Evolutionary conservation across 2,329 filamentous ascomycete genomes (phyloP).

Genomic region (Neobulgaria alba): DNA sequence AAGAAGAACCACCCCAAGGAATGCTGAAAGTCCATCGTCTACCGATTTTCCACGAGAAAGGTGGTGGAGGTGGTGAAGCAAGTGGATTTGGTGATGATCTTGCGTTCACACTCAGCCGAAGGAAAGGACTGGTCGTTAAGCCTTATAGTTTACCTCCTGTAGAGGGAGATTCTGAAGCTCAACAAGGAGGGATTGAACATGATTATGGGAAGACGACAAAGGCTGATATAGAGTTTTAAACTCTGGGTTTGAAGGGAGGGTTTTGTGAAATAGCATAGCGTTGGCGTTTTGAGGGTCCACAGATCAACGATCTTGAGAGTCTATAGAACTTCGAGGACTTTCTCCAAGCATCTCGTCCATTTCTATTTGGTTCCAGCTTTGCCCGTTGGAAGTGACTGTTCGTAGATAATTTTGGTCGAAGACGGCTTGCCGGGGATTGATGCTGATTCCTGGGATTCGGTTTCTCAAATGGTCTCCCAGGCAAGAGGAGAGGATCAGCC

Average conservation of each 20-base stretch:
- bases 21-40: constrained; percentile 76
- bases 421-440: constrained; percentile 23
- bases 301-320: constrained; percentile 11
- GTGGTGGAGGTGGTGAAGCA: constrained; percentile 63
- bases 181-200: constrained; percentile 22
- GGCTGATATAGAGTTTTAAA: constrained; percentile 29
- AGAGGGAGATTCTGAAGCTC: constrained; percentile 53
- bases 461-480: constrained; percentile 26
- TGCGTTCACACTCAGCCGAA: constrained; percentile 79
- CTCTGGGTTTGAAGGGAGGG: neutral
- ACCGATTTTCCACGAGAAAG: constrained; percentile 80
- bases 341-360: constrained; percentile 29
- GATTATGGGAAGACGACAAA: constrained; percentile 26
- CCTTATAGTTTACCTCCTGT: constrained; percentile 85
- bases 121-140: constrained; percentile 72
- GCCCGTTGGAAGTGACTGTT: constrained; percentile 25
- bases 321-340: constrained; percentile 21
- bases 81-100: constrained; percentile 72
- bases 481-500: constrained; percentile 29
- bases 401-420: constrained; percentile 28
- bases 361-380: constrained; percentile 30
- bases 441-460: constrained; percentile 16
- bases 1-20: constrained; percentile 74
- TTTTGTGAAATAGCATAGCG: constrained; percentile 1
- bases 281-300: constrained; percentile 4